Conservation (phyloP, 2,329 filamentous ascomycete genomes). For the Fusarium beomiforme region DNA sequence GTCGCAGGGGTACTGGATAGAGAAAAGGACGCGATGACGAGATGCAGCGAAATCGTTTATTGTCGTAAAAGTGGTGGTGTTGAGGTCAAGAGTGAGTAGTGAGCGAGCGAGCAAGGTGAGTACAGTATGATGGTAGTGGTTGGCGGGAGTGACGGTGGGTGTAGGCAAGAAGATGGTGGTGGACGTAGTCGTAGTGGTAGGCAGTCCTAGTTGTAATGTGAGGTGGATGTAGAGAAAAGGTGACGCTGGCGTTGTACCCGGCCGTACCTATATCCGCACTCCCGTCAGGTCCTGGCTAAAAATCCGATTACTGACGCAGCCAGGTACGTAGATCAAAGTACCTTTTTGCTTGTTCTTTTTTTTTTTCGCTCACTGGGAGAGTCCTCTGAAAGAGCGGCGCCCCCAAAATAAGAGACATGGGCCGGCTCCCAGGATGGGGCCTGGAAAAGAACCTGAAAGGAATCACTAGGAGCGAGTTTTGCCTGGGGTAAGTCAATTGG, state of each 20-base stretch:
- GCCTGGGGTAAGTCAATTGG: conserved; percentile 42
- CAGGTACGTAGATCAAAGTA: conserved; percentile 14
- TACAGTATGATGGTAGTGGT: conserved; percentile 33
- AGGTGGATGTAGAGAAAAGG: conserved; percentile 22
- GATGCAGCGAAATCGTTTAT: conserved; percentile 29
- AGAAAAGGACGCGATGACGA: conserved; percentile 9
- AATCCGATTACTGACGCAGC: conserved; percentile 14
- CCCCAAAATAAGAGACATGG: conserved; percentile 36
- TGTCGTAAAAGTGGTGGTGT: conserved; percentile 31
- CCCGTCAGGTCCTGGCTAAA: conserved; percentile 12
- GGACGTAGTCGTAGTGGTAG: conserved; percentile 27
- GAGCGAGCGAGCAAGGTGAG: conserved; percentile 11
- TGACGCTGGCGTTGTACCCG: conserved; percentile 40
- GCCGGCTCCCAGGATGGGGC: conserved; percentile 13
- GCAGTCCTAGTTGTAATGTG: not conserved
- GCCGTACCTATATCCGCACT: conserved; percentile 44
- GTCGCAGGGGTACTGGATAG: conserved; percentile 7
- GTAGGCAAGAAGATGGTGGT: conserved; percentile 31
- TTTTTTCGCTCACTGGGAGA: not conserved
- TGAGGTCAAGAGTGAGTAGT: conserved; percentile 24
- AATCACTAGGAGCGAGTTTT: conserved; percentile 41
- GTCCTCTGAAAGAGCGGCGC: conserved; percentile 19
- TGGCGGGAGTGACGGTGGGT: conserved; percentile 39
- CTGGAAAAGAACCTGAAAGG: conserved; percentile 38
- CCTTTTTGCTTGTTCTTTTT: not conserved